phyloP scores from a whole-genome alignment of 495 filamentous ascomycete genomes.

The Copromyces sp. region DNA sequence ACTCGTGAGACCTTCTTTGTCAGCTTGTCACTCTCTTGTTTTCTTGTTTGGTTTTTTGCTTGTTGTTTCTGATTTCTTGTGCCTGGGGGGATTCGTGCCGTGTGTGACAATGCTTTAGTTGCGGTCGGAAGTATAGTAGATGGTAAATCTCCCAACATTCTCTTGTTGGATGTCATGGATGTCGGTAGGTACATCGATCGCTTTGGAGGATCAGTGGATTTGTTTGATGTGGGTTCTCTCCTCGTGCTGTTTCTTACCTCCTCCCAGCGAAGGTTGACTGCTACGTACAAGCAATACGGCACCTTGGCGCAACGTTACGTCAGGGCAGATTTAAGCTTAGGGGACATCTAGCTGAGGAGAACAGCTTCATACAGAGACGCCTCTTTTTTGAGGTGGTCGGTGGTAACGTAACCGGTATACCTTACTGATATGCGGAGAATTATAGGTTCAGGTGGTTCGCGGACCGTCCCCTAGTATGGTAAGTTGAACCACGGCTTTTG shows the following conservation, averaged over 20 bases:
- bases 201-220: no score
- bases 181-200: neutral
- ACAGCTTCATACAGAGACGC: conserved; percentile 15
- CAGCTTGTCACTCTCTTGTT: neutral
- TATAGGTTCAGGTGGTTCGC: neutral
- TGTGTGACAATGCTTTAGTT: neutral
- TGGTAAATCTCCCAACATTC: neutral
- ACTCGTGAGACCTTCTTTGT: neutral
- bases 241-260: neutral
- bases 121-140: neutral
- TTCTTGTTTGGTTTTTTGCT: neutral
- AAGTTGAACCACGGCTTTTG: neutral
- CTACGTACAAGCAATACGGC: no score
- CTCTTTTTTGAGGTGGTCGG: conserved; percentile 15
- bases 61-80: neutral
- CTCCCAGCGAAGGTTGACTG: no score
- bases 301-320: conserved; percentile 23
- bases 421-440: neutral
- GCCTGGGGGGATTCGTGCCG: neutral
- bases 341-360: neutral
- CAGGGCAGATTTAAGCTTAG: neutral
- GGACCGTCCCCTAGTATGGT: neutral
- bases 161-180: neutral
- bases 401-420: neutral
- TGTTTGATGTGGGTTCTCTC: no score